These are phyloP conservation scores for Elaeis oleifera DNA, from an alignment of 202 grass and related monocot genomes.

Conservation along the genomic window DNA sequence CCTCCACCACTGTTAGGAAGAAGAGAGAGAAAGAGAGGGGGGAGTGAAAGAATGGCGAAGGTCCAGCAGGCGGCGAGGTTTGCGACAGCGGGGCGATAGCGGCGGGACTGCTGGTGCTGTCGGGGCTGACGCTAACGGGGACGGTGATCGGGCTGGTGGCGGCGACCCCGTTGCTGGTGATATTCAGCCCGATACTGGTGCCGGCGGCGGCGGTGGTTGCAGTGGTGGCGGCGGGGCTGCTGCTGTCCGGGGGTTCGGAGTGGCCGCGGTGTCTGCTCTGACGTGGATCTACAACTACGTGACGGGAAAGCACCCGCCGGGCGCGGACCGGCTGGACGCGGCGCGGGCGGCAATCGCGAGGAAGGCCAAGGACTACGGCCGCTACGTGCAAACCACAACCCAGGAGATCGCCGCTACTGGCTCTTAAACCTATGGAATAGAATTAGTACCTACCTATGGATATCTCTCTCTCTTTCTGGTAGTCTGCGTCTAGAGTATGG, in stretches of 20 bases:
- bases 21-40: no score
- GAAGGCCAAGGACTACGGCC: no score
- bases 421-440: no score
- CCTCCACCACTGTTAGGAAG: no score
- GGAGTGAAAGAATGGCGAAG: no score
- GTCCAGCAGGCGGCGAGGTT: background rate
- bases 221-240: background rate
- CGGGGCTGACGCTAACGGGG: background rate
- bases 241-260: background rate
- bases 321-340: conserved; percentile 1
- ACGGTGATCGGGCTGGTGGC: conserved; percentile 1
- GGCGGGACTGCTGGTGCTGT: background rate
- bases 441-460: no score
- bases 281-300: conserved; percentile 7
- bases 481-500: no score
- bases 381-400: no score
- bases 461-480: no score
- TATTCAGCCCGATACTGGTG: conserved; percentile 3
- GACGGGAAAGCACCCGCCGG: conserved; percentile 5
- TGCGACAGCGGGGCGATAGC: background rate
- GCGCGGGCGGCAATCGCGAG: background rate
- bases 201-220: background rate
- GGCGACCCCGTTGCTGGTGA: conserved; percentile 3
- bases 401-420: no score
- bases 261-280: conserved; percentile 1